phyloP scores from a whole-genome alignment of 2,329 filamentous ascomycete genomes.

The Colletotrichum theobromicola region DNA sequence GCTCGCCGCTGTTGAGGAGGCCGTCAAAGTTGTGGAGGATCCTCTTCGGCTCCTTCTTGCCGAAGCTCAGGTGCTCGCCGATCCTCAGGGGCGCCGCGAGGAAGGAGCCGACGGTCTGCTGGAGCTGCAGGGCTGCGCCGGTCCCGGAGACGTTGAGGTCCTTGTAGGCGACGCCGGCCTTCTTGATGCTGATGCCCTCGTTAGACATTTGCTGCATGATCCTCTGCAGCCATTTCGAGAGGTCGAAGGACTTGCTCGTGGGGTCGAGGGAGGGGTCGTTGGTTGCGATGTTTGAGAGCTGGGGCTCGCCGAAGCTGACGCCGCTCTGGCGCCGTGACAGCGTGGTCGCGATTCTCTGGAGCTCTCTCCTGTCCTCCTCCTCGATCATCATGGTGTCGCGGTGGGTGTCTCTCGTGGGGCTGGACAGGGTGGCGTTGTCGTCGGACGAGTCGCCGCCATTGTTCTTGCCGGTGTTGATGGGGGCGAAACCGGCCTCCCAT shows the following conservation, averaged over 20 bases:
- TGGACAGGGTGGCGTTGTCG: not conserved
- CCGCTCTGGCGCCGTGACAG: constrained; percentile 40
- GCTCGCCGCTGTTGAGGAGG: constrained; percentile 66
- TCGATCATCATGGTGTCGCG: constrained; percentile 28
- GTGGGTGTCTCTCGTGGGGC: constrained; percentile 3
- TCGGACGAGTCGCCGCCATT: constrained; percentile 4
- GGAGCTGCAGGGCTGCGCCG: constrained; percentile 70
- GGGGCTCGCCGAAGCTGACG: constrained; percentile 22
- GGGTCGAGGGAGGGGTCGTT: constrained; percentile 42
- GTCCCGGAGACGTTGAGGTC: constrained; percentile 71
- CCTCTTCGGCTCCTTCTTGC: constrained; percentile 53
- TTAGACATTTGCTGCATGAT: constrained; percentile 51
- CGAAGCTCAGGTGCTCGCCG: constrained; percentile 58
- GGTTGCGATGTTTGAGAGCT: not conserved
- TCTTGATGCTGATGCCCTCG: constrained; percentile 58
- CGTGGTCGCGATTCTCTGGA: constrained; percentile 43
- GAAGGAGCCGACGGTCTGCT: constrained; percentile 68
- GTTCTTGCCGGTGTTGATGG: constrained; percentile 8
- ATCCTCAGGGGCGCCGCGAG: constrained; percentile 62
- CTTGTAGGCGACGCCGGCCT: constrained; percentile 67
- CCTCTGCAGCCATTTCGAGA: constrained; percentile 44
- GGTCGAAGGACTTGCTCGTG: constrained; percentile 41
- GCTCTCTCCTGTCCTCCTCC: constrained; percentile 37
- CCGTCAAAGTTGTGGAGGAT: constrained; percentile 72
- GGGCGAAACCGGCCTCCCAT: not conserved